Conservation (phyloP, 495 filamentous ascomycete species). For the Aspergillus sclerotioniger region DNA sequence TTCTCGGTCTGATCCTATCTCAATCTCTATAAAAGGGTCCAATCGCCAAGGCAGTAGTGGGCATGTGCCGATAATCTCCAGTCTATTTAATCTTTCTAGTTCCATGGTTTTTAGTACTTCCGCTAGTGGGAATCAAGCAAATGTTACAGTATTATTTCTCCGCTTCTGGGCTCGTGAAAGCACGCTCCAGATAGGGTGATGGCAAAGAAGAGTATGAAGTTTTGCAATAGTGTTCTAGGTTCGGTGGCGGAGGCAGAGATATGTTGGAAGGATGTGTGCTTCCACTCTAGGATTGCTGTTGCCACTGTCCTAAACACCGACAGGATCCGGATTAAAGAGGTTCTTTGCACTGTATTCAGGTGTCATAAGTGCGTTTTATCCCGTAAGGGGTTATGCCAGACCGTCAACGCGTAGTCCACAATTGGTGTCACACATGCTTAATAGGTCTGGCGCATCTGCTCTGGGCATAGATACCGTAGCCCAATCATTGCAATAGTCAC, state of each 20-base stretch:
- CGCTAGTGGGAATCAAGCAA: conserved; percentile 15
- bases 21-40: conserved; percentile 22
- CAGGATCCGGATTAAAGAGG: conserved; percentile 15
- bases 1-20: conserved; percentile 21
- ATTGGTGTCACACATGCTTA: conserved; percentile 23
- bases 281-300: conserved; percentile 15
- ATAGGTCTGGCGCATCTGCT: conserved; percentile 27
- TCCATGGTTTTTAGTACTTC: conserved; percentile 11
- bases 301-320: conserved; percentile 18
- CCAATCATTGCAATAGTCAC: conserved; percentile 17
- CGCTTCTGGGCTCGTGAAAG: conserved; percentile 11
- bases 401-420: conserved; percentile 20
- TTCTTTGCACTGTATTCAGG: conserved; percentile 16
- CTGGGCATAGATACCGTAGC: conserved; percentile 20
- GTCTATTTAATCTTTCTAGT: conserved; percentile 8
- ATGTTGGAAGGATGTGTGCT: conserved; percentile 12
- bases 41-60: conserved; percentile 22
- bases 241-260: conserved; percentile 11
- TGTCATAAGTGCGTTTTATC: conserved; percentile 20
- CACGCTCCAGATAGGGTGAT: conserved; percentile 11
- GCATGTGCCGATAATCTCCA: conserved; percentile 24
- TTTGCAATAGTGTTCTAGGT: conserved; percentile 7
- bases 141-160: conserved; percentile 9
- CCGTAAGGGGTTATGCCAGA: conserved; percentile 18
- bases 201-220: conserved; percentile 10